Evolutionary conservation across 2,329 filamentous ascomycete genomes (phyloP).

Genomic region (Rhinocladiella mackenziei): DNA sequence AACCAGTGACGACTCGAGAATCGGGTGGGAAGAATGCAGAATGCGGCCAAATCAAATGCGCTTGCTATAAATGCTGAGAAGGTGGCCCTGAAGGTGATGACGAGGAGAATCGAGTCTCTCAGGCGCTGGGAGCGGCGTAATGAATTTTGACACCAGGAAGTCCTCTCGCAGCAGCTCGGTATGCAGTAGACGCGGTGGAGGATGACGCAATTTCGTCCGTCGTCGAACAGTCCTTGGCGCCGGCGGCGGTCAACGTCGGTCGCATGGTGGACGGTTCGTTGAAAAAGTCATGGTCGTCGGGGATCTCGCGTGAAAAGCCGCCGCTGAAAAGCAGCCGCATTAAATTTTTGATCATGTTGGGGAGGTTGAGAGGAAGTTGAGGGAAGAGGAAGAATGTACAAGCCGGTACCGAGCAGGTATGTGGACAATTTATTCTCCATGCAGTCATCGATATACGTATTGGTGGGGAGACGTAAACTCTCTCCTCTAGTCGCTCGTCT

Average conservation of each 20-base stretch:
- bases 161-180: conserved; percentile 16
- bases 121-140: conserved; percentile 24
- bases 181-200: conserved; percentile 7
- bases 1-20: too few species aligned
- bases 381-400: too few species aligned
- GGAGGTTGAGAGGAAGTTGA: neutral
- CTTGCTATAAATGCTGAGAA: too few species aligned
- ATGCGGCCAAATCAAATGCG: too few species aligned
- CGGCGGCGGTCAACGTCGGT: conserved; percentile 21
- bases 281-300: conserved; percentile 24
- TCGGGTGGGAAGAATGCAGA: too few species aligned
- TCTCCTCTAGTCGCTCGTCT: too few species aligned
- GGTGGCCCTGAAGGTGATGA: too few species aligned
- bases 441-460: too few species aligned
- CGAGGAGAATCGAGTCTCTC: too few species aligned
- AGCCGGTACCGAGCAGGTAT: too few species aligned
- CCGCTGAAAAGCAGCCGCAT: conserved; percentile 19
- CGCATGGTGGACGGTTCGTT: conserved; percentile 25
- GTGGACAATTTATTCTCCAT: too few species aligned
- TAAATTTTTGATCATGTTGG: conserved; percentile 18
- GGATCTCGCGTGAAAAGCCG: conserved; percentile 4
- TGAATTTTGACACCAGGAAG: conserved; percentile 15
- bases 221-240: conserved; percentile 10
- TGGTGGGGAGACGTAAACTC: too few species aligned
- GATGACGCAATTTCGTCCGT: conserved; percentile 1